Evolutionary conservation across 1,284 basidiomycete genomes (phyloP).

Genomic region (Sanghuangporus weigelae): DNA sequence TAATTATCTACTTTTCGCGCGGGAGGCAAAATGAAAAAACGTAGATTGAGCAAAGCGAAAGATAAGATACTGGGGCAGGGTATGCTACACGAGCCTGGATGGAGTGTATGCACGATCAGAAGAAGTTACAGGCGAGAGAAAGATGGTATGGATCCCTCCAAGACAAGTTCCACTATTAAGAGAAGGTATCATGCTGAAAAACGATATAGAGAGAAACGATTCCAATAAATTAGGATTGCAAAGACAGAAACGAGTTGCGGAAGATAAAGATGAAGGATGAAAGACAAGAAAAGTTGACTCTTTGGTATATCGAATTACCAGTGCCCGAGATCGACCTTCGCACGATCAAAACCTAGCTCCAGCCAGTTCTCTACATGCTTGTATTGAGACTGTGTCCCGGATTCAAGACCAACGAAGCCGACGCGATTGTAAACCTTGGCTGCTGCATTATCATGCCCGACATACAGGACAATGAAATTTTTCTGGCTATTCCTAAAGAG

Average conservation of each 20-base stretch:
- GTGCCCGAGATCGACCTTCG: conserved; percentile 45
- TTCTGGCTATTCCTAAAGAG: conserved; percentile 34
- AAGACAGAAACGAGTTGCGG: neutral
- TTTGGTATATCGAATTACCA: conserved; percentile 38
- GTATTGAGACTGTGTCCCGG: conserved; percentile 25
- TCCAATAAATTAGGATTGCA: neutral
- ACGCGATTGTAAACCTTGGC: conserved; percentile 53
- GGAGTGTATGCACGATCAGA: neutral
- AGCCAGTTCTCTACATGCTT: conserved; percentile 50
- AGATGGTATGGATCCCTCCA: neutral
- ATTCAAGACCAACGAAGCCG: conserved; percentile 49
- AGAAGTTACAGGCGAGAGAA: neutral
- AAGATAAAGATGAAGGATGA: neutral
- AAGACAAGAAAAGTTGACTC: neutral
- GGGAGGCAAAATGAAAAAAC: neutral
- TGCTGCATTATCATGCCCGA: conserved; percentile 50
- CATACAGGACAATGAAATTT: conserved; percentile 44
- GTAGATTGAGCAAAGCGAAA: neutral
- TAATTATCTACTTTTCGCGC: neutral
- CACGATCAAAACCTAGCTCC: conserved; percentile 55
- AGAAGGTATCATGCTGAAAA: neutral
- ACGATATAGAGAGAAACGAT: neutral
- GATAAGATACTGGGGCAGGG: neutral
- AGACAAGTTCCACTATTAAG: neutral
- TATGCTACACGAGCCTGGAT: neutral